Base-by-base conservation (phyloP, 2,329 filamentous ascomycete genomes). In the Blastomyces silverae region DNA sequence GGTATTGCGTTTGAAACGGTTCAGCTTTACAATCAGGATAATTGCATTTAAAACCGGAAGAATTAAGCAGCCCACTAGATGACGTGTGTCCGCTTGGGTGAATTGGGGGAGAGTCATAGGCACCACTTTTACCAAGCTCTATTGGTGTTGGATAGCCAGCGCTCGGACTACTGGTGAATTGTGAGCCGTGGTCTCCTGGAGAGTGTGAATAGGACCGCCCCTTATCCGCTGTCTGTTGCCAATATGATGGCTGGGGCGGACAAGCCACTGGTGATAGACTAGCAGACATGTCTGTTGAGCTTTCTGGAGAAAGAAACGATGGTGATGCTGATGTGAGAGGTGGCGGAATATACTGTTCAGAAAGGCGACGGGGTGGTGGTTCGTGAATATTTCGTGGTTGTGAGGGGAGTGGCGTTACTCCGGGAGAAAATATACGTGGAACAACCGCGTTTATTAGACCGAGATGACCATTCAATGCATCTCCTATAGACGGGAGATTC, bases 1-100 rank as follows among this genome's bases (percentile, higher is more conserved):
- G 76, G 75, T 88, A 88, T 68, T 87, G 85, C 1, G 85, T 87
- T 70, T 86, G 84, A 66, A 88, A 88, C 0, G 85, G 83, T 3
- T 78, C 68, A 31, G 85, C 85, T 22, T 73, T 84, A 68, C 85
- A 88, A 1, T 82, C 83, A 3, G 79, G 77, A 72, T 82, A 79
- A 6, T 81, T 79, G 69, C 85, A 88, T 69, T 81, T 82, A 74
- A 79, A 84, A 25, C 71, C 71, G 11, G 73, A 77, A 44, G 71
- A 66, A 13, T 70, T 63, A 10, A 71, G 64, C 0, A 69, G 66
- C 17, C 70, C 71, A 62, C 71, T 75, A n/a, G 71, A 28, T 50
- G 53, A 15, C 7, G 39, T 15, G 10, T 44, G 31, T 11, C 52
- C 62, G 39, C 25, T 58, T 20, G 52, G 37, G 31, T 55, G 59